A percentile compares a stretch with the other conserved stretches of the same genome.
Evolutionary conservation across 2,329 filamentous ascomycete genomes (phyloP).

Genomic region (Aspergillus aculeatus): DNA sequence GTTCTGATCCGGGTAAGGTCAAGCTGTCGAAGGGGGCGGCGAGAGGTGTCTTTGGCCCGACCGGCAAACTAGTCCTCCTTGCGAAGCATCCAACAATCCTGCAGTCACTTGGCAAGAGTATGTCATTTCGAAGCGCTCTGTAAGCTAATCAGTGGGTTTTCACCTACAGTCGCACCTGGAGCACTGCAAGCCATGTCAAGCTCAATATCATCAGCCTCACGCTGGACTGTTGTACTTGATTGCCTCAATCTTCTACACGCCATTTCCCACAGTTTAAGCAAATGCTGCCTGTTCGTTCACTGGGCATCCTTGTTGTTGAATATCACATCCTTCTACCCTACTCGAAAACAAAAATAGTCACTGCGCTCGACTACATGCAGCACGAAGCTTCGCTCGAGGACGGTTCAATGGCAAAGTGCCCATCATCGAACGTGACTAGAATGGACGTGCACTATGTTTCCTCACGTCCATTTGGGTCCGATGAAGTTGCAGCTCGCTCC

Average conservation of each 20-base stretch:
- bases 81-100: too few species aligned
- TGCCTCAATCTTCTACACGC: too few species aligned
- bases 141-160: background rate
- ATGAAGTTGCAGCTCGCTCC: constrained; percentile 41
- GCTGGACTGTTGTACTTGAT: too few species aligned
- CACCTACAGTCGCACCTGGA: constrained; percentile 40
- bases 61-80: background rate
- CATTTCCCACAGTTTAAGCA: too few species aligned
- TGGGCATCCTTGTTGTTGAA: too few species aligned
- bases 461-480: constrained; percentile 44
- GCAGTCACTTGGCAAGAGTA: background rate
- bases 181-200: constrained; percentile 12
- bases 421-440: too few species aligned
- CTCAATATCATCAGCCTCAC: too few species aligned
- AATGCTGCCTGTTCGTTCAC: constrained; percentile 10
- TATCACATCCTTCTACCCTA: too few species aligned
- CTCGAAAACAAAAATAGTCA: too few species aligned
- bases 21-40: background rate
- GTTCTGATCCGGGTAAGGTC: background rate
- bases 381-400: constrained; percentile 17
- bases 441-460: too few species aligned
- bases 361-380: constrained; percentile 30
- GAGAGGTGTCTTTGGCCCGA: background rate
- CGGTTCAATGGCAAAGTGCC: constrained; percentile 1
- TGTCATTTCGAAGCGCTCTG: background rate